Evolutionary conservation across 495 filamentous ascomycete genomes (phyloP), one percentile per base, ranked within the genome.

Genomic region (Apiosordaria backusii): DNA sequence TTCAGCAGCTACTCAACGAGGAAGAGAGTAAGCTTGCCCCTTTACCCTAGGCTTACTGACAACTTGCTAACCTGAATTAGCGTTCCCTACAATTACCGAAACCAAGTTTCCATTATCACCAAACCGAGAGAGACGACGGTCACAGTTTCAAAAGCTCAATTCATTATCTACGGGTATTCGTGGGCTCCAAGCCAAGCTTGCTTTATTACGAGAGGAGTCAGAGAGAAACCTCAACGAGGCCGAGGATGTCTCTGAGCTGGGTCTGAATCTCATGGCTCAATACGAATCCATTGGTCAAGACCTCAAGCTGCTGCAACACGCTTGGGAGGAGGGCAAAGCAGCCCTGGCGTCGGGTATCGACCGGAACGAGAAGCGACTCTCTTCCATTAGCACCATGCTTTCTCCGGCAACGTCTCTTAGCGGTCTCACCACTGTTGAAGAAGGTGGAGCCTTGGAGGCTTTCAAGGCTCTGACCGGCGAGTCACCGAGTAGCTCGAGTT

Each of bases 271-370:
- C 25, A 88, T 96, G 78, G 77, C 88, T 26, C 95, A 97, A 72
- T 98, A 98, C 75, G 95, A 99, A 25, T 93, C 92, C 19, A 94
- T 99, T 67, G 95, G 95, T 6, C 82, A 86, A 55, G 95, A 99
- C 74, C 85, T 99, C 40, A 87, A 87, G 72, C 85, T 84, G 53
- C 81, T 99, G 55, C 87, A 94, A 68, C 88, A 93, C 66, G 93
- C 96, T 68, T 99, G 95, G 95, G 92, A 97, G 75, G 81, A 89
- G 27, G 94, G 93, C 7, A 93, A 89, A 71, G 81, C 87, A 4
- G 88, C 90, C 6, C 73, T 99, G 57, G 83, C 89, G 50, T 85
- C 84, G 53, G 92, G 87, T 64, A 87, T 95, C 55, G 90, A 93
- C 69, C 82, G 81, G 53, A 88, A 88, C 67, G 87, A 91, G 73